phyloP scores from a whole-genome alignment of 1,139 yeast genomes.

The Yamadazyma trypodendri region DNA sequence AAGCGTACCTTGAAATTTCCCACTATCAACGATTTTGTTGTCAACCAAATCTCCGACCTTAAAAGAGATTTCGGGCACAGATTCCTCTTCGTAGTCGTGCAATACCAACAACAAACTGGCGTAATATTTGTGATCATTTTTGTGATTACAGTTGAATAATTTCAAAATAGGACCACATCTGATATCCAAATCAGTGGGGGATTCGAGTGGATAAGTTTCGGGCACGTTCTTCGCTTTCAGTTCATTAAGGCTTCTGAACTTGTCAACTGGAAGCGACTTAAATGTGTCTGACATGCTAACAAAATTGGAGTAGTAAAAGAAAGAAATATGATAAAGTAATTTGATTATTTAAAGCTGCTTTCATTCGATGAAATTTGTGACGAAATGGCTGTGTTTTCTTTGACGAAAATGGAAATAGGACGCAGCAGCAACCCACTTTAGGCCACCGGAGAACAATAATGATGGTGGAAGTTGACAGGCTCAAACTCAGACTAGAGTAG shows the following conservation, averaged over 20 bases:
- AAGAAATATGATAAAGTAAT: neutral
- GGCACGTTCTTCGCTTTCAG: slow-evolving; percentile 26
- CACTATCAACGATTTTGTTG: slow-evolving; percentile 20
- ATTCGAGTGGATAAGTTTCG: slow-evolving; percentile 24
- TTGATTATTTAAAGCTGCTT: neutral
- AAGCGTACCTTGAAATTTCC: slow-evolving; percentile 44
- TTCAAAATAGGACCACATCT: slow-evolving; percentile 79
- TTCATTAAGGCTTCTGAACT: slow-evolving; percentile 27
- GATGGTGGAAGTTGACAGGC: too few species aligned
- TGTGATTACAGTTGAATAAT: slow-evolving; percentile 58
- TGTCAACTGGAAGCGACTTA: slow-evolving; percentile 30
- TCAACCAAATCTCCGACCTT: slow-evolving; percentile 35
- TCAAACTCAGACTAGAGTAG: too few species aligned
- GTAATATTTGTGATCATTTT: slow-evolving; percentile 49
- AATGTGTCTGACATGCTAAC: slow-evolving; percentile 2
- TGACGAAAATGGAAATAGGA: neutral
- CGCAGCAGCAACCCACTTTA: neutral
- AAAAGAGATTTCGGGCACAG: slow-evolving; percentile 37
- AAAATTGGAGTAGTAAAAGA: neutral
- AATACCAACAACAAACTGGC: slow-evolving; percentile 66
- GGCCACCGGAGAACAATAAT: neutral
- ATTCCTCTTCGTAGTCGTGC: slow-evolving; percentile 34
- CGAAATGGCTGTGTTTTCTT: neutral
- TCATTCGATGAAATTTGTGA: slow-evolving; percentile 1
- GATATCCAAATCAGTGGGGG: slow-evolving; percentile 40